phyloP scores from a whole-genome alignment of 2,329 filamentous ascomycete genomes.

The Talaromyces sp. region DNA sequence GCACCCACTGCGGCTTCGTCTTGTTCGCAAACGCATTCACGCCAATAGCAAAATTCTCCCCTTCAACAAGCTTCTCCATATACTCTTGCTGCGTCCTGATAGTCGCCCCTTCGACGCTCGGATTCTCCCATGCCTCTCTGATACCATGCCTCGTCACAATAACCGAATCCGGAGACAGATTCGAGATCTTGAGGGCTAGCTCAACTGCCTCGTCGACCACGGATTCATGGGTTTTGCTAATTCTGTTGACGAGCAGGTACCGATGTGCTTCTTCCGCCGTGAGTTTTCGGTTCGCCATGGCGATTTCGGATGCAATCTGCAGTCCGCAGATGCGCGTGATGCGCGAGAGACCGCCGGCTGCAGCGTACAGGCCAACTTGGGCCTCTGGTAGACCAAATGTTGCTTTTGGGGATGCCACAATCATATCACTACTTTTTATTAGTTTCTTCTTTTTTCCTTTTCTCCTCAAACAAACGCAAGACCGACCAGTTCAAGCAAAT shows the following conservation, averaged over 20 bases:
- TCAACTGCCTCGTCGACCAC: conserved; percentile 45
- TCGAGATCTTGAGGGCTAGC: conserved; percentile 57
- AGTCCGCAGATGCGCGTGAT: conserved; percentile 61
- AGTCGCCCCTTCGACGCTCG: conserved; percentile 60
- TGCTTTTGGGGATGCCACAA: conserved; percentile 54
- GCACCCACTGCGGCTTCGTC: conserved; percentile 58
- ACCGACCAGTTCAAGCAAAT: conserved; percentile 80
- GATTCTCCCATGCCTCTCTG: conserved; percentile 64
- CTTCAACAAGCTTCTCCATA: conserved; percentile 55
- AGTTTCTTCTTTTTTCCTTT: conserved; percentile 20
- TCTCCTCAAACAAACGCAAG: background rate
- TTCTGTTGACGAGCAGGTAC: conserved; percentile 67
- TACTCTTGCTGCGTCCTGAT: conserved; percentile 52
- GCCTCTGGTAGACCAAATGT: conserved; percentile 67
- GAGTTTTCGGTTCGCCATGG: conserved; percentile 57
- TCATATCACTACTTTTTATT: conserved; percentile 51
- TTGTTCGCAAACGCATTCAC: conserved; percentile 71
- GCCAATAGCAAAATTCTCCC: conserved; percentile 70
- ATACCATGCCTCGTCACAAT: conserved; percentile 68
- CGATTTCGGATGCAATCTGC: conserved; percentile 66
- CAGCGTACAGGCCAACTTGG: conserved; percentile 61
- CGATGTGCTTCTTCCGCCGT: conserved; percentile 53
- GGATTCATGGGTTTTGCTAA: conserved; percentile 38
- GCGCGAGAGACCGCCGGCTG: conserved; percentile 64
- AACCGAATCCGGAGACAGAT: conserved; percentile 68